Evolutionary conservation across 768 basidiomycete genomes (phyloP).

Genomic region (Erythrobasidium yunnanense): DNA sequence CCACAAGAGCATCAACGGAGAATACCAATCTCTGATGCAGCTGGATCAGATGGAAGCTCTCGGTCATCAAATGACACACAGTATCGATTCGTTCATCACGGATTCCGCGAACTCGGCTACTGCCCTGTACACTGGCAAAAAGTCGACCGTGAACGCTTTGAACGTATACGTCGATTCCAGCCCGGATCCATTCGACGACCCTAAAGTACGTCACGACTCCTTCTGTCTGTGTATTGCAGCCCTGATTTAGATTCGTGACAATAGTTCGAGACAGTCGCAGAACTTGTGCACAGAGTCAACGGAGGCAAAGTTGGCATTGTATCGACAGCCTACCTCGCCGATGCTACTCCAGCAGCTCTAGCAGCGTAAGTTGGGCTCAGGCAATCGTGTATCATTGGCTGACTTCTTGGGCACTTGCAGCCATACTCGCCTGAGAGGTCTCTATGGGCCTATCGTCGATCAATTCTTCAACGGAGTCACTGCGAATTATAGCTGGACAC

Average conservation of each 20-base stretch:
- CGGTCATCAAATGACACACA: constrained; percentile 43
- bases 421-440: constrained; percentile 36
- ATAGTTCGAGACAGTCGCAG: constrained; percentile 43
- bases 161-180: constrained; percentile 42
- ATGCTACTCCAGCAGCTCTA: constrained; percentile 42
- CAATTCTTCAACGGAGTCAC: constrained; percentile 41
- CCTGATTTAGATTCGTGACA: too few species aligned
- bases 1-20: constrained; percentile 44
- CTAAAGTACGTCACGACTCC: too few species aligned
- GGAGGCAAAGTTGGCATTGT: constrained; percentile 42
- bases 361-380: too few species aligned
- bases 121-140: constrained; percentile 42
- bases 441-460: constrained; percentile 41
- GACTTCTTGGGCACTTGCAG: too few species aligned
- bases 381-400: too few species aligned
- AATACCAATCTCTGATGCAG: constrained; percentile 38
- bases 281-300: constrained; percentile 39
- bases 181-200: constrained; percentile 38
- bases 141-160: constrained; percentile 43
- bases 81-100: constrained; percentile 34
- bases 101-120: constrained; percentile 44
- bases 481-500: constrained; percentile 42
- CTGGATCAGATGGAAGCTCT: constrained; percentile 36
- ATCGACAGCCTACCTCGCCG: constrained; percentile 42
- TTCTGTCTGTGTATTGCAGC: too few species aligned